These are phyloP conservation scores for Mimosa pudica DNA, from an alignment of 306 rosid genomes.

Conservation along the genomic window DNA sequence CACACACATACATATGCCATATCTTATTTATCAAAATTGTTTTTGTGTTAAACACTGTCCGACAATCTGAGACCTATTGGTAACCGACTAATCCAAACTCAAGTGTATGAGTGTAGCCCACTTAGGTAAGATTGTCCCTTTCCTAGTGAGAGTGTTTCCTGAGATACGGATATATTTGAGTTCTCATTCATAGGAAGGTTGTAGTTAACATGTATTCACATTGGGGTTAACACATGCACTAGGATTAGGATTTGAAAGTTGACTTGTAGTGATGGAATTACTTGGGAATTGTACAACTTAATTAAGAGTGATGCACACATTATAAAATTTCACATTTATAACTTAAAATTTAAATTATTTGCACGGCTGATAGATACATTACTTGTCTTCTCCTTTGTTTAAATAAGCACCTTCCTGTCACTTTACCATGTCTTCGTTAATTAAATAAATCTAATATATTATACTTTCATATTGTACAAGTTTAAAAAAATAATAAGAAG, in stretches of 20 bases:
- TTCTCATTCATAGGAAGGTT: no score
- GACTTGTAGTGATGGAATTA: conserved; percentile 47
- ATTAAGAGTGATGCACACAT: conserved; percentile 2
- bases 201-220: conserved; percentile 1
- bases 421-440: background rate
- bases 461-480: background rate
- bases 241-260: conserved; percentile 53
- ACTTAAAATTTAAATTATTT: background rate
- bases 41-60: background rate
- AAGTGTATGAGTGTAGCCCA: no score
- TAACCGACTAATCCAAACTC: no score
- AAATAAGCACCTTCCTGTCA: background rate
- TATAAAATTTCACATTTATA: background rate
- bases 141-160: no score
- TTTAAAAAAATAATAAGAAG: background rate
- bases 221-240: conserved; percentile 40
- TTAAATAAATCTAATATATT: background rate
- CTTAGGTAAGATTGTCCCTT: no score
- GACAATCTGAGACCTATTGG: no score
- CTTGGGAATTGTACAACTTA: conserved; percentile 42
- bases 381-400: background rate
- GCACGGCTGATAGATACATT: background rate
- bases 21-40: conserved; percentile 24
- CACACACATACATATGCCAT: background rate
- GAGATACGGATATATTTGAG: no score